Evolutionary conservation across 371 early-diverging fungal genomes (phyloP).

Genomic region (Saksenaea oblongispora): DNA sequence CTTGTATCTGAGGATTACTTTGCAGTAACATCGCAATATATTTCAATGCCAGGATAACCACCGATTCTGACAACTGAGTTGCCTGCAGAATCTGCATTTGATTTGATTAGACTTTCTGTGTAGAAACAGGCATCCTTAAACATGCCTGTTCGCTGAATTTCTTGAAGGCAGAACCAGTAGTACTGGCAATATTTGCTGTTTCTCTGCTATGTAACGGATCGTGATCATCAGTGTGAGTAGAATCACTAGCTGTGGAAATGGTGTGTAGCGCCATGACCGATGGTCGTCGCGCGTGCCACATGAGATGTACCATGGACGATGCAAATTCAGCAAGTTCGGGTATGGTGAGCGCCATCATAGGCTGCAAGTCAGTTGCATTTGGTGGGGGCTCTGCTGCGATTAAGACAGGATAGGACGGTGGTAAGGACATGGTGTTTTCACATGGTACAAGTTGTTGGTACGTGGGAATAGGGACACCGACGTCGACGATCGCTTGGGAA

Average conservation of each 20-base stretch:
- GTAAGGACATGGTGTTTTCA: background rate
- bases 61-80: constrained; percentile 66
- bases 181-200: constrained; percentile 34
- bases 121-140: background rate
- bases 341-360: constrained; percentile 23
- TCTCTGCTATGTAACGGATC: constrained; percentile 5
- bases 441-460: background rate
- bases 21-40: constrained; percentile 62
- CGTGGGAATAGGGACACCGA: background rate
- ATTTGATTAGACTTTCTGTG: background rate
- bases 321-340: constrained; percentile 60
- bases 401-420: background rate
- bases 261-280: constrained; percentile 38
- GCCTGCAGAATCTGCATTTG: constrained; percentile 48
- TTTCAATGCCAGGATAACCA: constrained; percentile 58
- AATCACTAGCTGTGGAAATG: constrained; percentile 14
- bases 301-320: constrained; percentile 62
- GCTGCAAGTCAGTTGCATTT: constrained; percentile 30
- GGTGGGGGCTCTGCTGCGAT: constrained; percentile 12
- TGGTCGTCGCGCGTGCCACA: constrained; percentile 58
- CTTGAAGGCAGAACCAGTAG: constrained; percentile 51
- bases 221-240: constrained; percentile 6
- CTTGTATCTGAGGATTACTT: constrained; percentile 60
- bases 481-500: background rate
- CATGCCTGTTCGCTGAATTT: constrained; percentile 57